These are phyloP conservation scores for Coix lacrymajobi DNA, from an alignment of 176 grass and related monocot genomes.

Conservation along the genomic window DNA sequence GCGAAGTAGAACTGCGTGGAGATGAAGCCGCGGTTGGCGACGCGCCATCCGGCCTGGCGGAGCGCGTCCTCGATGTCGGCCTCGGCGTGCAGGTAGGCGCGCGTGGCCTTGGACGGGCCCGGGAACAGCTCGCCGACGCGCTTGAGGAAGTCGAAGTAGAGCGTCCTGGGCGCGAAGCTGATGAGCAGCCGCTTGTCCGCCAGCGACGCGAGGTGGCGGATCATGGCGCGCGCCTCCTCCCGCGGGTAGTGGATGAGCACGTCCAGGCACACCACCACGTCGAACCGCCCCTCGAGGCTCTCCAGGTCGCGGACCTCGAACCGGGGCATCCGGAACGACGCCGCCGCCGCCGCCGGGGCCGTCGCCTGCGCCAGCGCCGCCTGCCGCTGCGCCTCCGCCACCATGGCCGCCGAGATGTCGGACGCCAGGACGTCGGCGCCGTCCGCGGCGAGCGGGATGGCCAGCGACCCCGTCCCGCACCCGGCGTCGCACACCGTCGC, in stretches of 20 bases:
- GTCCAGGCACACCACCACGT: conserved; percentile 89
- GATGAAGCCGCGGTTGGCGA: conserved; percentile 66
- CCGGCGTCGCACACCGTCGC: conserved; percentile 85
- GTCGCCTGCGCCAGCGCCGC: conserved; percentile 21
- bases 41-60: conserved; percentile 61
- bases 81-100: conserved; percentile 82
- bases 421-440: conserved; percentile 61
- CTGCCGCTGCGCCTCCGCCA: conserved; percentile 66
- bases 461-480: conserved; percentile 73
- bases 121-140: conserved; percentile 89
- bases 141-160: conserved; percentile 82
- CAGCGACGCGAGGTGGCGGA: conserved; percentile 75
- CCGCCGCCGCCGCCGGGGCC: background rate
- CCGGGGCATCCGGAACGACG: conserved; percentile 53
- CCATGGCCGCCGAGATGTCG: conserved; percentile 88
- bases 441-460: conserved; percentile 63
- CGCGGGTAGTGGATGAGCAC: conserved; percentile 91
- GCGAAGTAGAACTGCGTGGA: conserved; percentile 98
- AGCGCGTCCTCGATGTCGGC: conserved; percentile 75
- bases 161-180: conserved; percentile 85
- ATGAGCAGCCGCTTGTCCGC: conserved; percentile 67
- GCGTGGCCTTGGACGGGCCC: conserved; percentile 83
- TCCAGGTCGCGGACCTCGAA: conserved; percentile 76
- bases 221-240: conserved; percentile 79
- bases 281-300: conserved; percentile 48